A percentile compares a stretch with the other conserved stretches of the same genome.
Conservation (phyloP, 371 early-diverging fungal genomes). For the Apophysomyces variabilis region DNA sequence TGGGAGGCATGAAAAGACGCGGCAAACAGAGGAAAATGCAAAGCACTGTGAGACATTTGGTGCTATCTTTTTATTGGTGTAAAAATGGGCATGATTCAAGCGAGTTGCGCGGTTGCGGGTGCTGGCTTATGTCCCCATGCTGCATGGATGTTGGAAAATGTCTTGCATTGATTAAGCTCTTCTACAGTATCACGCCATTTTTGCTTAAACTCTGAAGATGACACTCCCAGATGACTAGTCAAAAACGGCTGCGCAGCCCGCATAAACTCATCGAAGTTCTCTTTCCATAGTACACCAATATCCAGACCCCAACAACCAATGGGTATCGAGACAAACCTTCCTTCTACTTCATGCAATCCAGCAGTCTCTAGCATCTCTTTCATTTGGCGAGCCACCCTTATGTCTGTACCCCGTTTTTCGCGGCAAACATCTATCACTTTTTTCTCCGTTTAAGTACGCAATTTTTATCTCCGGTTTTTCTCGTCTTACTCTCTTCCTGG, state of each 20-base stretch:
- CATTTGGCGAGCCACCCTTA: slow-evolving; percentile 25
- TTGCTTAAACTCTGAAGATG: slow-evolving; percentile 16
- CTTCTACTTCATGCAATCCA: slow-evolving; percentile 25
- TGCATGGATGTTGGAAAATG: slow-evolving; percentile 35
- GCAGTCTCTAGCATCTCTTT: slow-evolving; percentile 18
- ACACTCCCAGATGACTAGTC: slow-evolving; percentile 15
- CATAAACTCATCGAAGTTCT: slow-evolving; percentile 34
- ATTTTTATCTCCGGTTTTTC: background rate
- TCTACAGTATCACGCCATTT: slow-evolving; percentile 20
- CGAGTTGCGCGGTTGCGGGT: background rate
- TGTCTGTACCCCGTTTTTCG: slow-evolving; percentile 23
- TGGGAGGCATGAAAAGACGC: background rate
- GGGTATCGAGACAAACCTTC: slow-evolving; percentile 30
- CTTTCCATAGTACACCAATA: slow-evolving; percentile 37
- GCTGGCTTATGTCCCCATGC: slow-evolving; percentile 37
- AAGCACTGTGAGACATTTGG: slow-evolving; percentile 7
- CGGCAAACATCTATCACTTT: slow-evolving; percentile 20
- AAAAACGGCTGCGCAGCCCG: slow-evolving; percentile 28
- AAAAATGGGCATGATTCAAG: background rate
- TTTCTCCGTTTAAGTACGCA: background rate
- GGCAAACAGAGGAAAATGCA: background rate
- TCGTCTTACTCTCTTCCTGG: slow-evolving; percentile 3
- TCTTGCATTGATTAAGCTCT: slow-evolving; percentile 23
- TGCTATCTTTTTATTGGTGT: background rate
- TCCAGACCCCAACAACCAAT: slow-evolving; percentile 40